Base-by-base conservation (phyloP, 305 asterid species). In the Fraxinus baroniana region DNA sequence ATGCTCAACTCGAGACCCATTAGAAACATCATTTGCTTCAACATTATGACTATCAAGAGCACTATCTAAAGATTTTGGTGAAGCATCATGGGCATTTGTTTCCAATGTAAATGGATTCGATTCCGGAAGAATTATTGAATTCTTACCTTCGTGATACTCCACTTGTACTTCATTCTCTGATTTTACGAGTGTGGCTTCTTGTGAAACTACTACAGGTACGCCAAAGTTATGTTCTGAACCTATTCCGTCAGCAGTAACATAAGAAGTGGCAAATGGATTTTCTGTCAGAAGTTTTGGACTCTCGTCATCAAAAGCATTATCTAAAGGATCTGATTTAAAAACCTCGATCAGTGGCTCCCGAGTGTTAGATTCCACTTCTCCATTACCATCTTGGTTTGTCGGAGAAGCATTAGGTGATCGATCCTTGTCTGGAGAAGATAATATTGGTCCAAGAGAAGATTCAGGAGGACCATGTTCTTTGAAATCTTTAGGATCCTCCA, bases 401-500 rank as follows among this genome's bases (percentile, higher is more conserved):
- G 87, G 79, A 74, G 80, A 35, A 49, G 37, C 81, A 44, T 33
- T 57, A 55, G 66, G 24, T 18, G 85, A 68, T 72, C 81, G 79
- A 78, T 89, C 83, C 74, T 86, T 86, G 7, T 82, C 77, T 5
- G 80, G 75, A 64, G 89, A 84, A 26, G 87, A 52, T 35, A 83
- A 66, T 46, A 60, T 76, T 33, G 91, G 87, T 20, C 80, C 79
- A 18, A 78, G 79, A 41, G 87, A 77, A 41, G 90, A 79, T 72
- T 85, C 85, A 36, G 91, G 81, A 39, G 87, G 83, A 81, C 84
- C 86, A 75, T 82, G 82, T 81, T 76, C 91, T 73, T 87, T 85
- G 76, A 76, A 82, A 57, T 22, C 79, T 77, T 88, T 86, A 81
- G 80, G 88, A 76, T 79, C 91, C 86, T 86, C 96, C 97, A 94